These are phyloP conservation scores for Arbutus unedo DNA, from an alignment of 148 eudicot species.

Conservation along the genomic window DNA sequence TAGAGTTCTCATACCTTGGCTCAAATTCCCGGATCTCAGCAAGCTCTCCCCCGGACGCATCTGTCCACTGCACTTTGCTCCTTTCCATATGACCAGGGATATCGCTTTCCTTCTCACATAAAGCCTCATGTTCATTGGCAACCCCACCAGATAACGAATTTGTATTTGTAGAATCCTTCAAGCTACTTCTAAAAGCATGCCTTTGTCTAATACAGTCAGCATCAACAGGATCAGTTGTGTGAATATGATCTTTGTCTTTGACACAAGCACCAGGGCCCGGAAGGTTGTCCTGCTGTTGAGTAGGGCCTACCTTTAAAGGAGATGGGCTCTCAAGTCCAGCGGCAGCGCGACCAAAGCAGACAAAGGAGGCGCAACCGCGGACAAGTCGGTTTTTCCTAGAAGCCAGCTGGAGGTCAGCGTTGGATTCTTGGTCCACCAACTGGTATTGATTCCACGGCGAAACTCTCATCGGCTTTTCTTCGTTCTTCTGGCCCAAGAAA, in stretches of 20 bases:
- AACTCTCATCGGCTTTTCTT: constrained; percentile 94
- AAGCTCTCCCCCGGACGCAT: constrained; percentile 88
- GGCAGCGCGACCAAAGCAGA: constrained; percentile 84
- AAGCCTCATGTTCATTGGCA: constrained; percentile 29
- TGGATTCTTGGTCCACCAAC: constrained; percentile 76
- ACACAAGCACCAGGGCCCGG: constrained; percentile 29
- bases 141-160: constrained; percentile 26
- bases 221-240: constrained; percentile 24
- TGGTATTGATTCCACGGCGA: constrained; percentile 95
- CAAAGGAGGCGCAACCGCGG: constrained; percentile 87
- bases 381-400: constrained; percentile 62
- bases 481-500: constrained; percentile 76
- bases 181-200: constrained; percentile 62
- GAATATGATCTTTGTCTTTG: constrained; percentile 41
- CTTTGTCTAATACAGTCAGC: constrained; percentile 30
- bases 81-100: constrained; percentile 26
- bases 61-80: constrained; percentile 92
- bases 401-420: constrained; percentile 91
- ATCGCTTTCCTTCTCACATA: constrained; percentile 28
- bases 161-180: constrained; percentile 49
- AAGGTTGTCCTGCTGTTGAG: constrained; percentile 49
- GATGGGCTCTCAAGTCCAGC: constrained; percentile 80
- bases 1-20: constrained; percentile 52
- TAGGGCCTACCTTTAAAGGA: constrained; percentile 72
- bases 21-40: constrained; percentile 89